These are phyloP conservation scores for Globisporangium nagaii DNA, from an alignment of 352 stramenopile species.

Conservation along the genomic window DNA sequence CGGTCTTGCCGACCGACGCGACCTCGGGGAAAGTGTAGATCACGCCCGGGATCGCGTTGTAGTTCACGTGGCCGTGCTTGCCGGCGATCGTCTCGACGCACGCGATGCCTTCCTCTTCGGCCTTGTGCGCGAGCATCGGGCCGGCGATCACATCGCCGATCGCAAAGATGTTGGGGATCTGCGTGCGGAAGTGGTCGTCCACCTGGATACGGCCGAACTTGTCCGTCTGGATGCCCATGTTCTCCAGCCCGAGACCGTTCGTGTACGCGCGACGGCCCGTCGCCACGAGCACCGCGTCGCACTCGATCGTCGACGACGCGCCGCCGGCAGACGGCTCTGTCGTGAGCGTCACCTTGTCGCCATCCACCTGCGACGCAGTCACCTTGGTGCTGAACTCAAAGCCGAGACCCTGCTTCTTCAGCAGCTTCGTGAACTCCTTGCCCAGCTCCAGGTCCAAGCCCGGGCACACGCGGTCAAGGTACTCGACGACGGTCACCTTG, in stretches of 20 bases:
- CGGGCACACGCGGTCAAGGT: conserved; percentile 92
- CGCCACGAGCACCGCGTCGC: conserved; percentile 76
- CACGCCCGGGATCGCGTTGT: conserved; percentile 98
- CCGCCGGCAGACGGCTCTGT: conserved; percentile 86
- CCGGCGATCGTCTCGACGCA: conserved; percentile 96
- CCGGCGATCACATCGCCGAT: conserved; percentile 98
- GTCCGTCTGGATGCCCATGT: conserved; percentile 96
- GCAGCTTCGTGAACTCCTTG: conserved; percentile 95
- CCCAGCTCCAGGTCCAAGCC: conserved; percentile 93
- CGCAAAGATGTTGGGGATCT: conserved; percentile 92
- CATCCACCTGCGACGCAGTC: conserved; percentile 86
- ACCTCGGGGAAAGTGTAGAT: conserved; percentile 98
- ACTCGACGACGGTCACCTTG: conserved; percentile 98
- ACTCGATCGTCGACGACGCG: conserved; percentile 52
- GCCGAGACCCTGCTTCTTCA: conserved; percentile 99
- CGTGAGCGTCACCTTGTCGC: conserved; percentile 93
- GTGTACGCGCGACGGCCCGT: conserved; percentile 96
- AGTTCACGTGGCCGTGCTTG: conserved; percentile 98
- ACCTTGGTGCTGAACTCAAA: conserved; percentile 99
- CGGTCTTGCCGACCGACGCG: conserved; percentile 95
- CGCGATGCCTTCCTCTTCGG: conserved; percentile 99
- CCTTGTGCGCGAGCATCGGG: conserved; percentile 99
- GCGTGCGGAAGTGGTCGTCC: conserved; percentile 96
- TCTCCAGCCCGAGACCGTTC: conserved; percentile 92
- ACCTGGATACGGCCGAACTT: conserved; percentile 96